These are phyloP conservation scores for Ettlia oleoabundans DNA, from an alignment of 139 green algal genomes.

Conservation along the genomic window DNA sequence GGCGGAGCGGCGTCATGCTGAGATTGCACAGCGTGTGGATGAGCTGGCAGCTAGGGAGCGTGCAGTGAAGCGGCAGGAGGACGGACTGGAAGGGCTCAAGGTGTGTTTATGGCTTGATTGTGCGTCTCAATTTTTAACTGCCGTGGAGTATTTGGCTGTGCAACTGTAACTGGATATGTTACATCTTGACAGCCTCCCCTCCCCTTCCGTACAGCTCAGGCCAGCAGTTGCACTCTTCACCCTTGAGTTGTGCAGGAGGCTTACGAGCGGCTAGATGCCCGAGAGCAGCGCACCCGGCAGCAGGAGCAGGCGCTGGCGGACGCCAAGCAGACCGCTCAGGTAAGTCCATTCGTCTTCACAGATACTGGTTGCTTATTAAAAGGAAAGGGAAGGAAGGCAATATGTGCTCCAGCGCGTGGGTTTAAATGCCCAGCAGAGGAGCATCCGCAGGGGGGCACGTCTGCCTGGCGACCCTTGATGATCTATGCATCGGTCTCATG, in stretches of 20 bases:
- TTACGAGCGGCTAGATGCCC: conserved; percentile 21
- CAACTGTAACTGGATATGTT: background rate
- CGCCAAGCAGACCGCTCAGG: conserved; percentile 21
- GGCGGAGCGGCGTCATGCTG: conserved; percentile 15
- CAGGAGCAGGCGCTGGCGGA: conserved; percentile 22
- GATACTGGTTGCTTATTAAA: too few species aligned
- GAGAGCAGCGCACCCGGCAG: background rate
- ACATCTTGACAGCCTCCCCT: background rate
- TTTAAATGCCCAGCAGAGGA: background rate
- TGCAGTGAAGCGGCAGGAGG: conserved; percentile 28
- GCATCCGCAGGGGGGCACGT: background rate
- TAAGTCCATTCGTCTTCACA: background rate
- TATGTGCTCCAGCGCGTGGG: background rate
- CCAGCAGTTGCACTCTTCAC: background rate
- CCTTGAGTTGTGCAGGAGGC: conserved; percentile 23
- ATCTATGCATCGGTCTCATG: background rate
- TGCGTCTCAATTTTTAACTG: background rate
- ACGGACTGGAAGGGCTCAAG: conserved; percentile 34
- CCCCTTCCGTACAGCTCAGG: background rate
- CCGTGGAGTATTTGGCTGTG: background rate
- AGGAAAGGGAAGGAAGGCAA: too few species aligned
- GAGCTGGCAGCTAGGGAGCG: conserved; percentile 7
- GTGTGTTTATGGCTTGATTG: background rate
- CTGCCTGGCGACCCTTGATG: background rate
- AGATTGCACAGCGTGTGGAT: background rate